These are phyloP conservation scores for Cryptosporidium sp. DNA, from an alignment of 169 alveolate species.

Conservation along the genomic window DNA sequence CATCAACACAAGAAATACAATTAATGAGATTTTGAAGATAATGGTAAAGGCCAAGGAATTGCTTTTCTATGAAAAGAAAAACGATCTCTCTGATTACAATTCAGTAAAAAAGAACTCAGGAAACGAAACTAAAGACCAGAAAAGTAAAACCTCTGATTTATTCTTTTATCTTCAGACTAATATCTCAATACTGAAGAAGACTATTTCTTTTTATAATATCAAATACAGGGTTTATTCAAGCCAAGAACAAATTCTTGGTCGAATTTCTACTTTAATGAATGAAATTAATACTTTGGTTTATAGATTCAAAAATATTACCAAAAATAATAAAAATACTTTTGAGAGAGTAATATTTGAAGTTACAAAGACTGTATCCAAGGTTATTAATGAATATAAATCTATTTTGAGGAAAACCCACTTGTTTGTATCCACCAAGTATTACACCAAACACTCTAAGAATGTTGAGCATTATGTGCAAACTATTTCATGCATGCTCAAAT, in stretches of 20 bases:
- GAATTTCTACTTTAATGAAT: slow-evolving; percentile 5
- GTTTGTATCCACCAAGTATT: slow-evolving; percentile 5
- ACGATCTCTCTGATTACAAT: not conserved
- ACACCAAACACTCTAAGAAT: slow-evolving; percentile 8
- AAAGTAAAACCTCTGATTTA: slow-evolving; percentile 15
- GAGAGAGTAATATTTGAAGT: slow-evolving; percentile 21
- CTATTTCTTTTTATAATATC: slow-evolving; percentile 28
- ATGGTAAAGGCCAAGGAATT: slow-evolving; percentile 45
- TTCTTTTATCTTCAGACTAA: slow-evolving; percentile 44
- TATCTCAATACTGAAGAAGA: slow-evolving; percentile 42
- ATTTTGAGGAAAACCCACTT: slow-evolving; percentile 10
- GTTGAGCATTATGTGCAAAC: slow-evolving; percentile 24
- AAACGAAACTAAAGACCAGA: not conserved
- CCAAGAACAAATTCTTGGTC: slow-evolving; percentile 32
- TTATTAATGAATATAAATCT: slow-evolving; percentile 32
- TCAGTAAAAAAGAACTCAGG: not conserved
- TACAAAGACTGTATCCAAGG: slow-evolving; percentile 15
- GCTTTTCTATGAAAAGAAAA: not conserved
- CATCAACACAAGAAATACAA: slow-evolving; percentile 13
- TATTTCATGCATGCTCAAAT: slow-evolving; percentile 29
- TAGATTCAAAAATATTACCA: slow-evolving; percentile 5
- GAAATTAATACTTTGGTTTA: slow-evolving; percentile 11
- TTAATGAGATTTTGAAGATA: slow-evolving; percentile 36
- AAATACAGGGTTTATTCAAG: slow-evolving; percentile 24
- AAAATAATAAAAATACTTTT: not conserved